phyloP scores from a whole-genome alignment of 2,329 filamentous ascomycete species.

The Emmonsia crescens region DNA sequence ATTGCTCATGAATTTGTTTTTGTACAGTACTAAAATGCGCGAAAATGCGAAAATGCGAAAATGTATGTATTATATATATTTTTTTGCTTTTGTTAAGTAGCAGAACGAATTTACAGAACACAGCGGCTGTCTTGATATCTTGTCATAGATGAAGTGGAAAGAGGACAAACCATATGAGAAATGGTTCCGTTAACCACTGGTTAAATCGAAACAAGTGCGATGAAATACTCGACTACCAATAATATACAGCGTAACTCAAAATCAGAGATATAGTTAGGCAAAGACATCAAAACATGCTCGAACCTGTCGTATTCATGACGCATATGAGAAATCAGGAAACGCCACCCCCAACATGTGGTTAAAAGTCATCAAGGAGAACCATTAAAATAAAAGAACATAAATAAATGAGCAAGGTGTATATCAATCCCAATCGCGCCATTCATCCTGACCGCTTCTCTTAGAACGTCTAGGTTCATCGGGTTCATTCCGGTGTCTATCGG shows the following conservation, averaged over 20 bases:
- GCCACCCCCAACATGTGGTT: neutral
- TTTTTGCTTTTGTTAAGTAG: neutral
- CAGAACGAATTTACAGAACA: too few relatives aligned
- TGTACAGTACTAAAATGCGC: neutral
- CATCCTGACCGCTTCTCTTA: conserved; percentile 19
- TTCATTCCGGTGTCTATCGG: conserved; percentile 1
- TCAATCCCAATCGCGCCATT: conserved; percentile 33
- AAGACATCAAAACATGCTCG: neutral
- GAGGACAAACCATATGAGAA: too few relatives aligned
- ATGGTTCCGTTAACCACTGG: too few relatives aligned
- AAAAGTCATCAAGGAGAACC: neutral
- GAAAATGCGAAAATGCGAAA: too few relatives aligned
- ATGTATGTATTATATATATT: neutral
- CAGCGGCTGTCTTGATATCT: neutral
- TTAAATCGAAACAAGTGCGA: too few relatives aligned
- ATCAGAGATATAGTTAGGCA: neutral
- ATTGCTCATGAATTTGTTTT: neutral
- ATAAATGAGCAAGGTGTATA: neutral
- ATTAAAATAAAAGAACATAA: neutral
- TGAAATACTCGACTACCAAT: neutral
- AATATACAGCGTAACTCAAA: neutral
- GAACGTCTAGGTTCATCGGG: conserved; percentile 2
- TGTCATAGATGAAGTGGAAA: neutral
- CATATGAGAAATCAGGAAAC: neutral
- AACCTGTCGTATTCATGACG: neutral